Evolutionary conservation across 148 eudicot species (phyloP).

Genomic region (Suaeda aralocaspica): DNA sequence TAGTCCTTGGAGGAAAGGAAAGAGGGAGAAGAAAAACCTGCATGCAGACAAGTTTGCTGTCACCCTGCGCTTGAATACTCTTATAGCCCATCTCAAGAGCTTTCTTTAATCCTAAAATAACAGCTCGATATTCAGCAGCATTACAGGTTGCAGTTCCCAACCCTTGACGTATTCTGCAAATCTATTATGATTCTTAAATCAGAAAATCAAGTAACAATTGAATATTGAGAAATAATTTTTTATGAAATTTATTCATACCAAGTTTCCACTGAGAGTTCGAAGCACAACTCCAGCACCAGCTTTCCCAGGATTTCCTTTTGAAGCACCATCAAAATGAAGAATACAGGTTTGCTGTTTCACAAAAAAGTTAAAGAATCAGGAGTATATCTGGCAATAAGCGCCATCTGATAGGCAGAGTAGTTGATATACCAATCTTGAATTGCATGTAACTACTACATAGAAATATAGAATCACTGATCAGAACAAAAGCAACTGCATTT

Average conservation of each 20-base stretch:
- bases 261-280: slow-evolving; percentile 55
- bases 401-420: no score
- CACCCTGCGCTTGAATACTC: slow-evolving; percentile 64
- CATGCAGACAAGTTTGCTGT: slow-evolving; percentile 95
- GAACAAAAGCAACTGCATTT: neutral
- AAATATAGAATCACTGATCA: neutral
- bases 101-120: slow-evolving; percentile 72
- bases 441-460: no score
- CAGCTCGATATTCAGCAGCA: slow-evolving; percentile 83
- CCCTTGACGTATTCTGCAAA: slow-evolving; percentile 87
- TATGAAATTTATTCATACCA: no score
- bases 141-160: slow-evolving; percentile 74
- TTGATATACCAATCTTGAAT: neutral
- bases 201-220: slow-evolving; percentile 14
- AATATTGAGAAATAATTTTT: neutral
- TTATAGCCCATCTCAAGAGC: slow-evolving; percentile 82
- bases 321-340: slow-evolving; percentile 92
- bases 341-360: slow-evolving; percentile 57
- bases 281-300: slow-evolving; percentile 94
- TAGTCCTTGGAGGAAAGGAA: neutral
- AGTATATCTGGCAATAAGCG: neutral
- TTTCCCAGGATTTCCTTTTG: slow-evolving; percentile 95
- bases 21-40: slow-evolving; percentile 47
- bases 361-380: slow-evolving; percentile 16
- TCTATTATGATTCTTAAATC: slow-evolving; percentile 33